Evolutionary conservation across 352 stramenopile genomes (phyloP), one percentile per base, ranked within the genome.

Genomic region (Pythium dissimile): DNA sequence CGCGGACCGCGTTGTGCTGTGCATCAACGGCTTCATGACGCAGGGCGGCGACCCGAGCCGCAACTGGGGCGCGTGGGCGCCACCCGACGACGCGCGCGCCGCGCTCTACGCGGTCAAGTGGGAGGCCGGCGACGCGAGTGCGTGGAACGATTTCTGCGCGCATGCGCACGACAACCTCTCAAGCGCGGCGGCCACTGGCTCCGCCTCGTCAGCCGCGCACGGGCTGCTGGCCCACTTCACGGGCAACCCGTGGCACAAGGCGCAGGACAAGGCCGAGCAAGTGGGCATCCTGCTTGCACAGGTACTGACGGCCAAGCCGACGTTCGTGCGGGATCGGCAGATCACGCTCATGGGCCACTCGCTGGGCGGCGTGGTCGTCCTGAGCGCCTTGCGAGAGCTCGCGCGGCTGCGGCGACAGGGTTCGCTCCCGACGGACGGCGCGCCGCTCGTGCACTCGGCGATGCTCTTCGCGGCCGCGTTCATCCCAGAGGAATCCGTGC

Each of bases 21-120:
- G 82, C 50, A 77, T 94, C 62, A 94, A 92, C 49, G 84, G 84
- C 16, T 94, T 94, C 59, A 94, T 94, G 84, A 92, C 84, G 24
- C 80, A 92, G 30, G 74, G 77, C 45, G 68, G 76, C 20, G 82
- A 91, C 49, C 80, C 82, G 31, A 70, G 54, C 18, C 59, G 43
- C 39, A 92, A 92, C 53, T 94, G 84, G 84, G 58, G 59, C 9
- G 62, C 56, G 7, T 91, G 80, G 81, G 74, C 59, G 30, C 41
- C 62, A 21, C 34, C 64, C 16, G 55, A 54, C 10, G 53, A 72
- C 50, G 18, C 20, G 15, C 13, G 59, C 28, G 60, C 72, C 24
- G 80, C 73, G 7, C 64, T 88, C 18, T 94, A 88, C 53, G 76
- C 75, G 7, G 73, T 94, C 44, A 69, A 85, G 46, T 94, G 84